Base-by-base conservation (phyloP, 495 filamentous ascomycete genomes). In the Cercophora samala region DNA sequence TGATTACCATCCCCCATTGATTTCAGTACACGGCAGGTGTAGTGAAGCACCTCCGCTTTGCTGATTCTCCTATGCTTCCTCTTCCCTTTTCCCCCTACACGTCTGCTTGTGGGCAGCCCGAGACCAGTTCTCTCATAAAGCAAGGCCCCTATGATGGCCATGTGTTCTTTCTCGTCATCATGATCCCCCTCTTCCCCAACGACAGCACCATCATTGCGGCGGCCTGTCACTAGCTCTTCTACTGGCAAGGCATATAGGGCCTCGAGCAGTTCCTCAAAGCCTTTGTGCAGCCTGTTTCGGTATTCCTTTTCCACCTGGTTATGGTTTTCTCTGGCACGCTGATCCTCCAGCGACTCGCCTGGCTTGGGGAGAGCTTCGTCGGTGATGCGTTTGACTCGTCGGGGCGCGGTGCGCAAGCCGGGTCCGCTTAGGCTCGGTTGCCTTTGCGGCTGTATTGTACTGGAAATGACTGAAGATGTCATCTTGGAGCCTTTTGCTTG, bases 291-390 rank as follows among this genome's bases (percentile, higher is more conserved):
- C 37, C 68, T 65, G 51, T 62, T 51, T 13, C 68, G 68, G 58
- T 70, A 70, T 37, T 70, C 55, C 52, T 70, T 62, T 29, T 70
- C 68, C 0, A 70, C 65, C 11, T 63, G 22, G 61, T 70, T 70
- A 51, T 70, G 68, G 46, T 67, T 70, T 23, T 60, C 42, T 11
- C 68, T 55, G 15, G 61, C 60, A 5, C 65, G 68, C 5, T 61
- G 65, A 29, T 68, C 55, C 32, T 64, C 68, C 3, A 42, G 32
- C 4, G 65, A 68, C 58, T 70, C 68, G n/a, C 68, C 68, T 3
- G 68, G 65, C 21, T 58, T 68, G 21, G 58, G 61, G 13, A n/a
- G 21, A 1, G 63, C n/a, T 60, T 24, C 23, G 11, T 32, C 42
- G 6, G 61, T 11, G 18, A 60, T 56, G 3, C 64, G 68, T 18